Evolutionary conservation across 345 rosid species (phyloP), one percentile per base, ranked within the genome.

Genomic region (Aegle marmelos): DNA sequence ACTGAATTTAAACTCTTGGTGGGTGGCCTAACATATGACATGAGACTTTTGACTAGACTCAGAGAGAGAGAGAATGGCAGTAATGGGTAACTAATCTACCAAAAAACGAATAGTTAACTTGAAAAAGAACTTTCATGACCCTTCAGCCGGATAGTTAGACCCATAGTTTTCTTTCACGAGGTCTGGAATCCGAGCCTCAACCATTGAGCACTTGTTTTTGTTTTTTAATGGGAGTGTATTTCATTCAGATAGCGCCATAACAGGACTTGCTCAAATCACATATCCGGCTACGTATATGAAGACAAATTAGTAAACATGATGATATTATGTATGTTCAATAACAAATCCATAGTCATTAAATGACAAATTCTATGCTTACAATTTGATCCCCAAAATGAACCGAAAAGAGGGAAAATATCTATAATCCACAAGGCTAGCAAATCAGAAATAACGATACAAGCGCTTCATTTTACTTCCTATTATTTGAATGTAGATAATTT

Each of bases 11-110:
- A 63, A 62, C 81, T 64, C 53, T 56, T 22, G 79, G 81, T 83
- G 70, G 86, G 77, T 80, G 86, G 77, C 83, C 86, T 74, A 80
- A 83, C 81, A 63, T 53, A 63, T 58, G 74, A 80, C 72, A 79
- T 54, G 28, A 77, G 65, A 76, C 74, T n/a, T n/a, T 67, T 67
- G 78, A 75, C 78, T 61, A 28, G 9, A 9, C 11, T 22, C 14
- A 0, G 19, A 13, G 39, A n/a, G 27, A 8, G 53, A 30, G 17
- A 71, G 19, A n/a, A 0, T 5, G 19, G 53, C 21, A 17, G 14
- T 74, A 53, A 48, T 53, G 22, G 78, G 33, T 30, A 82, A 82
- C 77, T 75, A 79, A 82, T 75, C 85, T 70, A 70, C 70, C 74
- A 37, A 63, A 73, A 50, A 22, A 8, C 22, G 21, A 53, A 17